Conservation (phyloP, 2,329 filamentous ascomycete species). For the Rhynchosporium secalis region DNA sequence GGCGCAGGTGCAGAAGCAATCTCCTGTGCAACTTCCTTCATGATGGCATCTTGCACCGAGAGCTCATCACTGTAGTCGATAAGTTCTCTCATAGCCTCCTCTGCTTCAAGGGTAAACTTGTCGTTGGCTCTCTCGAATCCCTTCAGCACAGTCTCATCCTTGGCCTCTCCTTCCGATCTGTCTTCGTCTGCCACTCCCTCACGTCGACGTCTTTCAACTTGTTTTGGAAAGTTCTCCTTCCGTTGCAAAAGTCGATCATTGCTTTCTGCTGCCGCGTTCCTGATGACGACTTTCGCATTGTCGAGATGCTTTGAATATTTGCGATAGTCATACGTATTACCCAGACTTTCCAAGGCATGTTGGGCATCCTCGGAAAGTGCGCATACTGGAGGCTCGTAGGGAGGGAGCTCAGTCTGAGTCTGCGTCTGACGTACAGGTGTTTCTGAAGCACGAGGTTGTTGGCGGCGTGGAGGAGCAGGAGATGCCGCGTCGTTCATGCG, state of each 20-base stretch:
- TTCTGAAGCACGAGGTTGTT: constrained; percentile 21
- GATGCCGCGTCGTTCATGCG: constrained; percentile 28
- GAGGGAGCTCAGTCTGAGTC: constrained; percentile 41
- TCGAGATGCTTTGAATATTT: constrained; percentile 51
- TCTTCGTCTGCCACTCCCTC: constrained; percentile 40
- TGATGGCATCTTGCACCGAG: constrained; percentile 33
- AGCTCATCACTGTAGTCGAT: constrained; percentile 57
- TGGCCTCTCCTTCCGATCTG: constrained; percentile 37
- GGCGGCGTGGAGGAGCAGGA: constrained; percentile 22
- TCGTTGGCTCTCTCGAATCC: constrained; percentile 49
- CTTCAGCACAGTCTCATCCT: constrained; percentile 44
- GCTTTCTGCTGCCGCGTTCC: constrained; percentile 50
- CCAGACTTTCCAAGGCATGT: constrained; percentile 47
- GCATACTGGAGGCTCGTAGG: constrained; percentile 54
- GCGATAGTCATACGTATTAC: constrained; percentile 43
- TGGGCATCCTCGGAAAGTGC: constrained; percentile 51
- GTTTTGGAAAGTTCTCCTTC: constrained; percentile 30
- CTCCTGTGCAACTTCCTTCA: constrained; percentile 39
- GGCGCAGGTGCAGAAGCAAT: constrained; percentile 23
- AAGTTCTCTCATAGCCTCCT: constrained; percentile 55
- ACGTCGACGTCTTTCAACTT: constrained; percentile 35
- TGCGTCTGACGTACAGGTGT: constrained; percentile 16
- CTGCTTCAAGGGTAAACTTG: constrained; percentile 54
- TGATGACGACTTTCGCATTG: constrained; percentile 49
- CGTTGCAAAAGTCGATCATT: constrained; percentile 52